Evolutionary conservation across 768 basidiomycete species (phyloP).

Genomic region (Lentinus tigrinus): DNA sequence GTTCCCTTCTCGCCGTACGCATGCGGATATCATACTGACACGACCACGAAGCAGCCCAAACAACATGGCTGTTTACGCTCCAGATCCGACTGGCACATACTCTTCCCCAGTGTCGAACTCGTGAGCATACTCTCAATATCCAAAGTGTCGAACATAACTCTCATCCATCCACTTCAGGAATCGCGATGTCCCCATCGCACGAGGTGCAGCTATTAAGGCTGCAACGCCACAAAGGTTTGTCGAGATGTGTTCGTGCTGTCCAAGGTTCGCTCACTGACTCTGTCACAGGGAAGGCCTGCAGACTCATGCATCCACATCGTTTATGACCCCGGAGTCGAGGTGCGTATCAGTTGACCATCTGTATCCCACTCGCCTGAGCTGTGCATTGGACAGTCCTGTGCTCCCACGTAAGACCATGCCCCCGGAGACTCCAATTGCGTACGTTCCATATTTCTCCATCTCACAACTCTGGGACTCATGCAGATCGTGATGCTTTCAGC

Average conservation of each 20-base stretch:
- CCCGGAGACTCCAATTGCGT: conserved; percentile 2
- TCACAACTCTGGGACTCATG: not conserved
- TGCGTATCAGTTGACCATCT: not conserved
- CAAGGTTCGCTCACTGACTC: not conserved
- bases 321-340: conserved; percentile 33
- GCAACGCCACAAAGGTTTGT: conserved; percentile 1
- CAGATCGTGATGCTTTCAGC: not conserved
- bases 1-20: not conserved
- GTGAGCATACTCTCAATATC: not conserved
- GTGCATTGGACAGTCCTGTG: conserved; percentile 16
- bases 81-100: conserved; percentile 4
- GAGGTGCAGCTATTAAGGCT: not conserved
- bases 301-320: not conserved
- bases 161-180: not conserved
- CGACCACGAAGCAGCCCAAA: conserved; percentile 29
- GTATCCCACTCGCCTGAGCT: not conserved
- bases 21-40: not conserved
- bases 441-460: not conserved
- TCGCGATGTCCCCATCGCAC: conserved; percentile 1
- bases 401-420: conserved; percentile 19
- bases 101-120: conserved; percentile 5
- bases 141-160: not conserved
- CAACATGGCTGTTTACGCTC: conserved; percentile 32
- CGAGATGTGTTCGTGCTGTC: too few relatives aligned
- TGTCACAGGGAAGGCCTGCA: not conserved